phyloP scores from a whole-genome alignment of 768 basidiomycete species.

The Lactarius sanguifluus region DNA sequence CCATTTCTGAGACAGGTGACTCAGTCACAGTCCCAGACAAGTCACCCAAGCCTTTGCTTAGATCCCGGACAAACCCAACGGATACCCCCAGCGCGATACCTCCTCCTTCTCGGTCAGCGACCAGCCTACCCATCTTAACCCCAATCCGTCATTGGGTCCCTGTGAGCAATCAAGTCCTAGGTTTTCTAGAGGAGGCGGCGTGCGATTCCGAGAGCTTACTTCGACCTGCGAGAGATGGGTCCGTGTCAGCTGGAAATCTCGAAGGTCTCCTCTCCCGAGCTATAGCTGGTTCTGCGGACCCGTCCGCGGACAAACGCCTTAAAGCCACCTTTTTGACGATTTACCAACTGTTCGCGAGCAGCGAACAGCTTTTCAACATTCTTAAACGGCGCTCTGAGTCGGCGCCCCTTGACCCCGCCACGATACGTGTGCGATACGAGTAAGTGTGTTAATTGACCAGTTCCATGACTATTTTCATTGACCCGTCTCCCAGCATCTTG shows the following conservation, averaged over 20 bases:
- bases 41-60: neutral
- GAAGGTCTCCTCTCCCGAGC: slow-evolving; percentile 18
- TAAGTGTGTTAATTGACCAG: neutral
- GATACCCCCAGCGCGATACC: neutral
- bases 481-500: slow-evolving; percentile 12
- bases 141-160: slow-evolving; percentile 1
- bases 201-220: slow-evolving; percentile 14
- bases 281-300: neutral
- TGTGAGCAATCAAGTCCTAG: neutral
- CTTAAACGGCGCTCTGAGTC: slow-evolving; percentile 19
- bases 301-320: neutral
- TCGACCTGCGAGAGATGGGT: slow-evolving; percentile 8
- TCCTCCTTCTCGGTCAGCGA: neutral
- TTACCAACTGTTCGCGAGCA: slow-evolving; percentile 17
- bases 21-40: neutral
- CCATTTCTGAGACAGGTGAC: neutral
- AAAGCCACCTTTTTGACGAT: slow-evolving; percentile 12
- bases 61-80: neutral
- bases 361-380: slow-evolving; percentile 12
- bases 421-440: neutral
- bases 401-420: neutral
- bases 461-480: neutral
- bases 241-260: slow-evolving; percentile 19
- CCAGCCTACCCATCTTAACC: neutral
- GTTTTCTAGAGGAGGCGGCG: neutral